These are phyloP conservation scores for Venturiaceae sp. DNA, from an alignment of 2,329 filamentous ascomycete species.

Conservation along the genomic window DNA sequence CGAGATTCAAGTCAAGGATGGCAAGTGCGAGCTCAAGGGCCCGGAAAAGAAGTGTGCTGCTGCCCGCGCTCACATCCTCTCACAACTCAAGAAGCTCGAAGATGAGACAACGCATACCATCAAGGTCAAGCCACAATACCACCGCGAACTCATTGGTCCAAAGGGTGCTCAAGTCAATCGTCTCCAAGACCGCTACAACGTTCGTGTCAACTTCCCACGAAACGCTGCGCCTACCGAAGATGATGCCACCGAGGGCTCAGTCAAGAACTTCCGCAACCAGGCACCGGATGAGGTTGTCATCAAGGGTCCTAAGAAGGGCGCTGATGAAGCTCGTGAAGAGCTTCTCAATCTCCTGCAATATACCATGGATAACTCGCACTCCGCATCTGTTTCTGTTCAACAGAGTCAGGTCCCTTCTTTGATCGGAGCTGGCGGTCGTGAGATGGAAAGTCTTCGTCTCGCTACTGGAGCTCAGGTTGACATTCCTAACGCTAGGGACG, in stretches of 20 bases:
- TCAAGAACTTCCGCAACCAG: slow-evolving; percentile 58
- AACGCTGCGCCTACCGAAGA: slow-evolving; percentile 19
- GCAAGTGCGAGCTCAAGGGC: slow-evolving; percentile 90
- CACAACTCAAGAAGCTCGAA: slow-evolving; percentile 71
- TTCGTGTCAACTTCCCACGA: slow-evolving; percentile 92
- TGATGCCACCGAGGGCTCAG: slow-evolving; percentile 61
- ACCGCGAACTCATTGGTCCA: slow-evolving; percentile 85
- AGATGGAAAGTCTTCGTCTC: slow-evolving; percentile 82
- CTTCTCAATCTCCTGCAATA: slow-evolving; percentile 83
- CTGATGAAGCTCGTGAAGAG: slow-evolving; percentile 85
- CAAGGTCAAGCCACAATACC: slow-evolving; percentile 89
- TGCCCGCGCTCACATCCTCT: slow-evolving; percentile 71
- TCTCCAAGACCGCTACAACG: slow-evolving; percentile 84
- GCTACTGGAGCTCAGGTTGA: slow-evolving; percentile 83
- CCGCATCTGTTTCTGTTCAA: slow-evolving; percentile 71
- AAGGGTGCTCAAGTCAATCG: slow-evolving; percentile 83
- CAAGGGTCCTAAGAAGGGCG: slow-evolving; percentile 85
- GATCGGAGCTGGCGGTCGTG: slow-evolving; percentile 82
- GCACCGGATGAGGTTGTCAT: slow-evolving; percentile 81
- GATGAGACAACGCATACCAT: slow-evolving; percentile 82
- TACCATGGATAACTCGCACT: slow-evolving; percentile 76
- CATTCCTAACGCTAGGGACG: slow-evolving; percentile 72
- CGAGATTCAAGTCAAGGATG: slow-evolving; percentile 82
- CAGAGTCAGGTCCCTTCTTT: slow-evolving; percentile 89
- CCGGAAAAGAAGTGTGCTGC: slow-evolving; percentile 89